Evolutionary conservation across 2,329 filamentous ascomycete species (phyloP), one percentile per base, ranked within the genome.

Genomic region (Talaromyces sp.): DNA sequence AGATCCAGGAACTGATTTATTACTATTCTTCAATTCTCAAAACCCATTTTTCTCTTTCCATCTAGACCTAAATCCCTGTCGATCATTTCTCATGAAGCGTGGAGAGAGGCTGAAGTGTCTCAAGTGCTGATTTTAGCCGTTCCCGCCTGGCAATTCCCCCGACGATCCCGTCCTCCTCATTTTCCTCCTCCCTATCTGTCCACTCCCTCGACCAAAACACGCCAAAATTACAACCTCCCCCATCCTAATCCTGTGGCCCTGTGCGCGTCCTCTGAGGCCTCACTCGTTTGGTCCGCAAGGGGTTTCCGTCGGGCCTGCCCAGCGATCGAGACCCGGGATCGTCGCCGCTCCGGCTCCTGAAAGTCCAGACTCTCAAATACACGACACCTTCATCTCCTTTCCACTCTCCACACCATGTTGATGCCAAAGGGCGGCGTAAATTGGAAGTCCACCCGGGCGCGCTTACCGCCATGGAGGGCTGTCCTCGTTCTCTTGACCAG

Each of bases 391-490:
- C 43, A n/a, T 53, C 35, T 30, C 29, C 19, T 50, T n/a, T 36
- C 13, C 39, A 39, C 46, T 47, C 39, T 46, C 44, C 41, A 39
- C 49, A 47, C 62, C 58, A 97, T 97, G 92, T 85, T 97, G 78
- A 85, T 95, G 65, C 89, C 90, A 61, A 96, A 96, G 77, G 89
- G 89, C 73, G 90, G 90, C 71, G 83, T 93, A 69, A 91, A 86
- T 73, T 97, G 93, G 92, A 97, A 96, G 81, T 88, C 90, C 62
- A 88, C 92, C 63, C 89, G 85, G 77, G 82, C 89, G 66, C 84
- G 85, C 68, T 78, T 97, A 64, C 91, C 91, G 39, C 88, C 90
- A 52, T 86, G 85, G 63, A 85, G 90, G 72, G 87, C 88, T 48
- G 70, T 91, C 70, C 80, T 86, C 75, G 78, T 82, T 40, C 84